Evolutionary conservation across 1,284 basidiomycete genomes (phyloP).

Genomic region (Hortiboletus rubellus): DNA sequence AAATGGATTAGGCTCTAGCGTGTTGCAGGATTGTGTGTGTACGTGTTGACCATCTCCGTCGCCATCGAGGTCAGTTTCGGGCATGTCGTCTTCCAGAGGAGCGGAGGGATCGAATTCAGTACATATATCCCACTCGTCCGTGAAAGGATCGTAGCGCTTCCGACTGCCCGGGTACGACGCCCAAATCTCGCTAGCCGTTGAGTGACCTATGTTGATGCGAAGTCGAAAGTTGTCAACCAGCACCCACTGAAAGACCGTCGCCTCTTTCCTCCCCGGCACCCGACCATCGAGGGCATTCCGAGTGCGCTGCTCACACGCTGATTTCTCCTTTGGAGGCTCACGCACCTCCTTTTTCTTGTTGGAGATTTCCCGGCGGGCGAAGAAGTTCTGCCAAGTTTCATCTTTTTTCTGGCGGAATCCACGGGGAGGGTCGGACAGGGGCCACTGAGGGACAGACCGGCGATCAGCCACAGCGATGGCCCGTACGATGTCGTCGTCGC

Average conservation of each 20-base stretch:
- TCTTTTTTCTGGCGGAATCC: background rate
- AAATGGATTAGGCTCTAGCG: background rate
- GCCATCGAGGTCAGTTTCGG: background rate
- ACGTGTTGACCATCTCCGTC: background rate
- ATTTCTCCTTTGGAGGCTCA: background rate
- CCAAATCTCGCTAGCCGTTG: background rate
- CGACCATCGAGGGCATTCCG: background rate
- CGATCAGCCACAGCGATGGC: background rate
- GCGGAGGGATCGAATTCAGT: background rate
- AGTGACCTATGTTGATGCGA: background rate
- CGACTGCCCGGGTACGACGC: background rate
- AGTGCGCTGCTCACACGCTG: background rate
- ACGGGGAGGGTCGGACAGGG: background rate
- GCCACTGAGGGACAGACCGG: background rate
- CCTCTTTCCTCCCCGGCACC: background rate
- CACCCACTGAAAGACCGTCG: background rate
- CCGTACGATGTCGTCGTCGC: background rate
- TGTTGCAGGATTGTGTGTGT: background rate
- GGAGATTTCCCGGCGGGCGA: background rate
- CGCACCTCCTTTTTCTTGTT: background rate
- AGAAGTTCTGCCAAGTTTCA: background rate
- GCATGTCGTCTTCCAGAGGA: background rate
- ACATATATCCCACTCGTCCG: conserved; percentile 1
- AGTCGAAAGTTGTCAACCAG: background rate
- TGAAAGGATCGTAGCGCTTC: conserved; percentile 2